These are phyloP conservation scores for Rhodosporidiobolus sp. DNA, from an alignment of 768 basidiomycete species.

Conservation along the genomic window DNA sequence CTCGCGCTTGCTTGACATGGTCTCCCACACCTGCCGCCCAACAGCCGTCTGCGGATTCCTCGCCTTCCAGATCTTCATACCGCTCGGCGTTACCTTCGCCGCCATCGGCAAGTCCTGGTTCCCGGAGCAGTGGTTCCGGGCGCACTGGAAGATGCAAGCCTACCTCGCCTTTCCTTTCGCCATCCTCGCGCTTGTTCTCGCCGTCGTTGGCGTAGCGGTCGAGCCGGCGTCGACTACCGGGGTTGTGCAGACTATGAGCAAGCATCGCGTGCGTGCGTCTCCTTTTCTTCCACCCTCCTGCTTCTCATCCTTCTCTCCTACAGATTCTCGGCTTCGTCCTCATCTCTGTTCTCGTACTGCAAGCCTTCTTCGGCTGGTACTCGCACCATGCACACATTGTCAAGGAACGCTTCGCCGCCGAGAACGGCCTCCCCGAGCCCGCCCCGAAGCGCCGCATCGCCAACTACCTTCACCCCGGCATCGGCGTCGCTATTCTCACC, in stretches of 20 bases:
- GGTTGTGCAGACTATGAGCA: neutral
- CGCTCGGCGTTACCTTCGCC: slow-evolving; percentile 12
- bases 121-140: slow-evolving; percentile 11
- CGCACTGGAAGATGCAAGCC: slow-evolving; percentile 13
- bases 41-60: slow-evolving; percentile 14
- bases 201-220: neutral
- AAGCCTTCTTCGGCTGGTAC: neutral
- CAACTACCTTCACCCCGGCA: slow-evolving; percentile 15
- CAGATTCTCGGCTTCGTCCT: slow-evolving; percentile 25
- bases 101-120: slow-evolving; percentile 15
- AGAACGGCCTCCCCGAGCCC: neutral
- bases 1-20: too few species aligned
- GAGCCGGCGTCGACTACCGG: neutral
- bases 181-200: neutral
- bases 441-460: neutral
- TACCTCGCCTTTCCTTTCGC: neutral
- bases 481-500: slow-evolving; percentile 17
- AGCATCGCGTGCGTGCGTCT: slow-evolving; percentile 8
- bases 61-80: slow-evolving; percentile 18
- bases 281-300: neutral
- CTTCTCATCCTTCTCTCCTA: neutral
- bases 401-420: neutral
- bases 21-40: too few species aligned
- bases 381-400: neutral
- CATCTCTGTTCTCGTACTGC: neutral